phyloP scores from a whole-genome alignment of 2,329 filamentous ascomycete genomes.

The Nigrospora osmanthi region DNA sequence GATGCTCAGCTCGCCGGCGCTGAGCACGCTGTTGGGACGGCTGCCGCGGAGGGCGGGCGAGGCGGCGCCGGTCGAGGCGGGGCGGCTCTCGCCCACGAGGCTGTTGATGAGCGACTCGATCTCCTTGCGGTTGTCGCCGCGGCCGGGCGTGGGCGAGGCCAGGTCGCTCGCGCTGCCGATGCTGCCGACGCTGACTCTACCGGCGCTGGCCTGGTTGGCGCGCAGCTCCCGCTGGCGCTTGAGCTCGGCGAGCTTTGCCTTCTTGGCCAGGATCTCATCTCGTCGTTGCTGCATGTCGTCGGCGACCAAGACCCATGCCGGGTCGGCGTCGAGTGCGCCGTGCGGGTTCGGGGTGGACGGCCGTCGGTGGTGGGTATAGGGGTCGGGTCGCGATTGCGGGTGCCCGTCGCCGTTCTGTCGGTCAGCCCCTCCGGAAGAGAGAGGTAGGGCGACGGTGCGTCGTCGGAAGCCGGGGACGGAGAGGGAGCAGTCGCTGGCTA shows the following conservation, averaged over 20 bases:
- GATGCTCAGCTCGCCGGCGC: conserved; percentile 72
- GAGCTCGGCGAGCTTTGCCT: conserved; percentile 91
- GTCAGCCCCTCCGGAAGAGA: not conserved
- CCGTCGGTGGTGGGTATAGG: no score
- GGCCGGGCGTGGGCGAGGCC: conserved; percentile 61
- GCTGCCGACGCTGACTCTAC: conserved; percentile 60
- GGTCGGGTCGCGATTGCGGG: not conserved
- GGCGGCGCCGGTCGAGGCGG: conserved; percentile 56
- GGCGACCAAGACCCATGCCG: conserved; percentile 39
- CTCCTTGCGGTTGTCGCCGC: conserved; percentile 62
- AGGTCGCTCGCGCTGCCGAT: conserved; percentile 44
- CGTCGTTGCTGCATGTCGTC: conserved; percentile 67
- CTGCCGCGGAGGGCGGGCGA: conserved; percentile 65
- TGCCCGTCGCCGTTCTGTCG: not conserved
- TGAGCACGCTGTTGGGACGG: conserved; percentile 79
- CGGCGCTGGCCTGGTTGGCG: conserved; percentile 64
- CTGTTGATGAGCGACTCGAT: conserved; percentile 82
- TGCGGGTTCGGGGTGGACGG: no score
- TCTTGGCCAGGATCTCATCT: conserved; percentile 95
- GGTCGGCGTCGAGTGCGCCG: conserved; percentile 11
- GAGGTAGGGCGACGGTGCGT: not conserved
- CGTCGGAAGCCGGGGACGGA: no score
- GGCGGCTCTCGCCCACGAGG: conserved; percentile 71
- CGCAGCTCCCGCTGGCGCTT: conserved; percentile 85
- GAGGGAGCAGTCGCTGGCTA: no score